Evolutionary conservation across 768 basidiomycete genomes (phyloP), one percentile per base, ranked within the genome.

Genomic region (Amanita muscaria): DNA sequence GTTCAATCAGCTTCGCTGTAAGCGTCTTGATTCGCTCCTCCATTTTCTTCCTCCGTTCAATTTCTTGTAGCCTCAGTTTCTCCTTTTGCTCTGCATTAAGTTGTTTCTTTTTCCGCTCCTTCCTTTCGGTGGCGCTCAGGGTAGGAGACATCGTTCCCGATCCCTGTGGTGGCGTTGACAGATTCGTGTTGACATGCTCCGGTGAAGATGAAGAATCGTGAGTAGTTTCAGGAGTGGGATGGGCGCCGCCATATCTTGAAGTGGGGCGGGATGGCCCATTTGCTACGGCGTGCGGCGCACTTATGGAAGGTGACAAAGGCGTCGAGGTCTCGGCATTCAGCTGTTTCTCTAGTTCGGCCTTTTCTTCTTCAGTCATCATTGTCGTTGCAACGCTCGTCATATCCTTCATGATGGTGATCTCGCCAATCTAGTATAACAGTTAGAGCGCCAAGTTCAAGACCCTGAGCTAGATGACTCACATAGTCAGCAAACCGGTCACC

Each of bases 401-500:
- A 52, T 88, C 89, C 59, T 92, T 97, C 79, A 96, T 90, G 30
- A 97, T 72, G 5, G 86, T 83, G 44, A 99, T 93, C 68, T 97
- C 94, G 47, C 94, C 94, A 50, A 98, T 94, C 93, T 96, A 61
- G 14, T 22, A n/a, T 38, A 22, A 39, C 10, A 36, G 38, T 23
- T 23, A 35, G 15, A 40, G 18, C 40, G 31, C 31, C 21, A 35
- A 27, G 18, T 37, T 23, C 14, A 38, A 5, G 25, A 12, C 23
- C 45, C 29, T 5, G 36, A 37, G 8, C 15, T n/a, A 10, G 15
- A 14, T 22, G 21, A 72, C 89, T 61, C 61, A 93, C 89, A 57
- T 89, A 91, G 59, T 92, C 89, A 47, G 70, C 65, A 60, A 96
- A 96, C 19, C 86, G 76, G 56, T 94, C 93, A 18, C 96, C 94